phyloP scores from a whole-genome alignment of 768 basidiomycete species.

The Tephrocybe sp. region DNA sequence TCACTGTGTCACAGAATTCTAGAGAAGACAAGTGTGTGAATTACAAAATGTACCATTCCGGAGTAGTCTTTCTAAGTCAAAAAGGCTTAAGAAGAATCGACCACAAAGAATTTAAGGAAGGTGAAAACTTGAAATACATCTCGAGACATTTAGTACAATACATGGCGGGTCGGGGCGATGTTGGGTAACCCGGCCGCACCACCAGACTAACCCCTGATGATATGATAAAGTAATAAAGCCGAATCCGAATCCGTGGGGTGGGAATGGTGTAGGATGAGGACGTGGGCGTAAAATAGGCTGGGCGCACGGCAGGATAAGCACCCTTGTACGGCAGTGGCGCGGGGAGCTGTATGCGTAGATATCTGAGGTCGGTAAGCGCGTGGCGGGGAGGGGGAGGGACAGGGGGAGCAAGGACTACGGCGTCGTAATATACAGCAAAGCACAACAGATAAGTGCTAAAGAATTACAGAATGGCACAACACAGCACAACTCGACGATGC shows the following conservation, averaged over 20 bases:
- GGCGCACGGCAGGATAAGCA: background rate
- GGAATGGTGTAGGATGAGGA: slow-evolving; percentile 1
- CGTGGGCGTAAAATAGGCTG: background rate
- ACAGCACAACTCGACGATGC: slow-evolving; percentile 1
- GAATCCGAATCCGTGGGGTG: slow-evolving; percentile 10
- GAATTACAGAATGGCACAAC: slow-evolving; percentile 8
- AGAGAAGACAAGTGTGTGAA: no score
- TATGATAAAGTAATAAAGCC: slow-evolving; percentile 20
- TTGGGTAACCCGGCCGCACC: slow-evolving; percentile 6
- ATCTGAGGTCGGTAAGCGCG: background rate
- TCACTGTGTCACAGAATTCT: no score
- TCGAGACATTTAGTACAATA: slow-evolving; percentile 12
- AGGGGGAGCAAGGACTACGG: background rate
- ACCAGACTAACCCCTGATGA: slow-evolving; percentile 17
- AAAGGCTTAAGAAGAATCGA: background rate
- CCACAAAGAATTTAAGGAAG: background rate
- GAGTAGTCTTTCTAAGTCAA: background rate
- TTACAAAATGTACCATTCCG: no score
- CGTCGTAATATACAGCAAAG: slow-evolving; percentile 16
- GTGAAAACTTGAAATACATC: slow-evolving; percentile 11
- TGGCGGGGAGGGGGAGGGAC: background rate
- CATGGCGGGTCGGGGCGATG: slow-evolving; percentile 12
- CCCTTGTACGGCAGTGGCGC: background rate
- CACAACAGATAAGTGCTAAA: slow-evolving; percentile 4
- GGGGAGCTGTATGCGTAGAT: background rate